phyloP scores from a whole-genome alignment of 257 asterid species.

The Eustoma russellianum region DNA sequence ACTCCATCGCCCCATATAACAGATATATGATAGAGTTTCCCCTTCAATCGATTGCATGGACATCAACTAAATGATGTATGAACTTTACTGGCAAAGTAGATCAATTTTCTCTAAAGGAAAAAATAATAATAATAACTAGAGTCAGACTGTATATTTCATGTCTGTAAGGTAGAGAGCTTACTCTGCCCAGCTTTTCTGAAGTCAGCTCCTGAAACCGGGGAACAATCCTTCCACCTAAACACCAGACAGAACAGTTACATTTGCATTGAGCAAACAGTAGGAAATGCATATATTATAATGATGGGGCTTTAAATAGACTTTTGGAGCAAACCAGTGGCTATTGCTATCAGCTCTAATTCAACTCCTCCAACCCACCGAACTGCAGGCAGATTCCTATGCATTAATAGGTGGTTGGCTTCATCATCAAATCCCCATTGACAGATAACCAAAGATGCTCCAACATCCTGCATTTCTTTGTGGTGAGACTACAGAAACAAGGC shows the following conservation, averaged over 20 bases:
- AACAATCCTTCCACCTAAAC: conserved; percentile 90
- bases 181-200: conserved; percentile 81
- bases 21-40: no score
- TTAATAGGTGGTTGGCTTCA: conserved; percentile 89
- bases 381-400: conserved; percentile 93
- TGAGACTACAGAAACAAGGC: conserved; percentile 11
- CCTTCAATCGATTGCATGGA: no score
- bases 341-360: conserved; percentile 89
- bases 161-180: conserved; percentile 14
- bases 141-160: no score
- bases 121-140: no score
- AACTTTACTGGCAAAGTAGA: no score
- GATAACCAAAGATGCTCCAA: conserved; percentile 89
- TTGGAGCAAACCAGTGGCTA: conserved; percentile 72
- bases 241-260: conserved; percentile 7
- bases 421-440: conserved; percentile 99
- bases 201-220: conserved; percentile 97
- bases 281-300: no score
- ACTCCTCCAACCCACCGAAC: conserved; percentile 99
- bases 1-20: no score
- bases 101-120: no score
- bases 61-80: no score
- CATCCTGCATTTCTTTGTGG: conserved; percentile 52
- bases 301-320: background rate
- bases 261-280: no score